A percentile compares a stretch with the other conserved stretches of the same genome.
phyloP scores from a whole-genome alignment of 371 early-diverging fungal genomes.

The Synchytrium microbalum region DNA sequence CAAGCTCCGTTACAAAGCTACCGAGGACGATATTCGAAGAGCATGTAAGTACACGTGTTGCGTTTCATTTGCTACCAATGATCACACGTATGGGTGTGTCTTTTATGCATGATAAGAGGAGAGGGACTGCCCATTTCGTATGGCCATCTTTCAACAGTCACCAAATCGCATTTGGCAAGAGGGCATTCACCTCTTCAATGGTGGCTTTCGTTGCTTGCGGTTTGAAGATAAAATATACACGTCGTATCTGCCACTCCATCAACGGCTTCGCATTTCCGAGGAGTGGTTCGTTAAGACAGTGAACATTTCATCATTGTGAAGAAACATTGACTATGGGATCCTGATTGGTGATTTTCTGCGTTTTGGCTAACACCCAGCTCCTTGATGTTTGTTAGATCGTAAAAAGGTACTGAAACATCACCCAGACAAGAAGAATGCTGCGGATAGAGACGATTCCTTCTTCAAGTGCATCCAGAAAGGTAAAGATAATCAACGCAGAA shows the following conservation, averaged over 20 bases:
- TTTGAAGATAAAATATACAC: not conserved
- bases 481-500: constrained; percentile 1
- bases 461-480: constrained; percentile 96
- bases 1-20: constrained; percentile 33
- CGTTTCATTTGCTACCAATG: not conserved
- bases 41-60: constrained; percentile 31
- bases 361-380: not conserved
- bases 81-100: not conserved
- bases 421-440: constrained; percentile 62
- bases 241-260: not conserved
- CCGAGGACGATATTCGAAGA: constrained; percentile 43
- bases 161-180: not conserved
- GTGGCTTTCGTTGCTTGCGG: not conserved
- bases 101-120: too few species aligned
- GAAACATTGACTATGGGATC: too few species aligned
- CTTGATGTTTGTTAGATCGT: constrained; percentile 23
- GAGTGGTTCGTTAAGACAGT: not conserved
- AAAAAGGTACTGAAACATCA: constrained; percentile 50
- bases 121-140: too few species aligned
- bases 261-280: not conserved
- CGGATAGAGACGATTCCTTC: constrained; percentile 82
- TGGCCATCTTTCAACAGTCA: too few species aligned
- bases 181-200: not conserved
- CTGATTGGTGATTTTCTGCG: not conserved
- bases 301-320: not conserved